Evolutionary conservation across 2,329 filamentous ascomycete genomes (phyloP), one percentile per base, ranked within the genome.

Genomic region (Fusarium humuli): DNA sequence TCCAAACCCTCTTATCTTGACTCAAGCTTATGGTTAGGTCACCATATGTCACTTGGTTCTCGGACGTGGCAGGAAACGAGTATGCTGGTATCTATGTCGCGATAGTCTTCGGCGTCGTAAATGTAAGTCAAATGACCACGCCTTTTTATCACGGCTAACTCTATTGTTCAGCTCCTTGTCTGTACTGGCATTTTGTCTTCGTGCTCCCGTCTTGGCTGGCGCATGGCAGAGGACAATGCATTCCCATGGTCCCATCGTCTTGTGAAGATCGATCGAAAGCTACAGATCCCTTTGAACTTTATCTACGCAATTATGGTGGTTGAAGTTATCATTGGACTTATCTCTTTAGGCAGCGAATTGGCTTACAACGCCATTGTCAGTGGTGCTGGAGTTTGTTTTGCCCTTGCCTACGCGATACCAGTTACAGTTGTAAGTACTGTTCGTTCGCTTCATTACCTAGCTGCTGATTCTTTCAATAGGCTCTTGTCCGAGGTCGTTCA

Each of bases 331-430:
- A 61, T 66, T 20, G 65, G 65, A 1, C 44, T 67, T 4, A 61
- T 67, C 2, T 49, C 61, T 22, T 20, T 67, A 1, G 65, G 65
- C 0, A 67, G 65, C 22, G 61, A 67, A 3, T 0, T 61, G 7
- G 65, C 61, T 1, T 67, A 61, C 22, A 55, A 67, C 10, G 65
- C 65, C 13, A 67, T 67, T 5, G 46, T 67, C 8, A 61, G 56
- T 22, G 57, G 57, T 20, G 61, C 48, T 3, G 48, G 57, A 2
- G 56, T 49, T 25, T 54, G 55, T 13, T 61, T 61, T 3, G 20
- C 57, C 1, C 40, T 67, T n/a, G 61, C 55, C 1, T 67, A 67
- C 7, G 40, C 52, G 11, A 46, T 61, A 20, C 65, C 65, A 6
- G 56, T 67, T 6, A 25, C 23, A 0, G 47, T 65, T 20, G 61